Percentiles rank a stretch among this genome's conserved stretches.
Conservation (phyloP, 1,284 basidiomycete species). For the Moesziomyces parantarcticus region DNA sequence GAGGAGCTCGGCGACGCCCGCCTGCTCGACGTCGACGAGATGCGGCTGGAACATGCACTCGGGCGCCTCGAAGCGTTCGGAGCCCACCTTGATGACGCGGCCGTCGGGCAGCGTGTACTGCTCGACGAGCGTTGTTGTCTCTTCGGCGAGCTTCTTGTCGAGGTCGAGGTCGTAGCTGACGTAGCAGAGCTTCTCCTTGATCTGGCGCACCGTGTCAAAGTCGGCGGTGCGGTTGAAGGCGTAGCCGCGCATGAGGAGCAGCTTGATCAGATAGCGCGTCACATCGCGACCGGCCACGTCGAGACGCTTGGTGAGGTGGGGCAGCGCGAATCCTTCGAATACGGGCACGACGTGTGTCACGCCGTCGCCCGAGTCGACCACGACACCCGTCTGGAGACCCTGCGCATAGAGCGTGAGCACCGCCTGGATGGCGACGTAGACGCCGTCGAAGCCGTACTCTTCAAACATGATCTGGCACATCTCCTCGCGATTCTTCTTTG, state of each 20-base stretch:
- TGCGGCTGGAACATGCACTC: conserved; percentile 99
- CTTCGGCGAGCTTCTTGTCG: conserved; percentile 92
- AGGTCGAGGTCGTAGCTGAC: conserved; percentile 93
- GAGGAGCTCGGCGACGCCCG: conserved; percentile 95
- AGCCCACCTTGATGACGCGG: conserved; percentile 94
- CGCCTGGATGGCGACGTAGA: conserved; percentile 98
- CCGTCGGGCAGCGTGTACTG: conserved; percentile 98
- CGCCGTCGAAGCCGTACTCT: conserved; percentile 93
- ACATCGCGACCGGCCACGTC: conserved; percentile 98
- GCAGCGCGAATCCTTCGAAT: conserved; percentile 94
- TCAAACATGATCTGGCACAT: conserved; percentile 99
- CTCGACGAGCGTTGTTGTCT: conserved; percentile 95
- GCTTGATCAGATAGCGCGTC: conserved; percentile 97
- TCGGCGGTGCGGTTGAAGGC: conserved; percentile 99
- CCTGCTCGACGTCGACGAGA: conserved; percentile 95
- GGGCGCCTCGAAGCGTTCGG: conserved; percentile 99
- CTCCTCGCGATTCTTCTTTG: conserved; percentile 87
- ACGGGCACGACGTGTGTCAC: conserved; percentile 99
- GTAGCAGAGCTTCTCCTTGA: conserved; percentile 99
- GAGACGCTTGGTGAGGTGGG: conserved; percentile 86
- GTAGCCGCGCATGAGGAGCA: conserved; percentile 96
- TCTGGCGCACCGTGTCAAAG: conserved; percentile 97
- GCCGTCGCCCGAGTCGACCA: conserved; percentile 98
- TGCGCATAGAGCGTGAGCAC: conserved; percentile 97
- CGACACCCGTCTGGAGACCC: conserved; percentile 95